Evolutionary conservation across 192 early-diverging fungal species (phyloP), one percentile per base, ranked within the genome.

Genomic region (Thamnidium elegans): DNA sequence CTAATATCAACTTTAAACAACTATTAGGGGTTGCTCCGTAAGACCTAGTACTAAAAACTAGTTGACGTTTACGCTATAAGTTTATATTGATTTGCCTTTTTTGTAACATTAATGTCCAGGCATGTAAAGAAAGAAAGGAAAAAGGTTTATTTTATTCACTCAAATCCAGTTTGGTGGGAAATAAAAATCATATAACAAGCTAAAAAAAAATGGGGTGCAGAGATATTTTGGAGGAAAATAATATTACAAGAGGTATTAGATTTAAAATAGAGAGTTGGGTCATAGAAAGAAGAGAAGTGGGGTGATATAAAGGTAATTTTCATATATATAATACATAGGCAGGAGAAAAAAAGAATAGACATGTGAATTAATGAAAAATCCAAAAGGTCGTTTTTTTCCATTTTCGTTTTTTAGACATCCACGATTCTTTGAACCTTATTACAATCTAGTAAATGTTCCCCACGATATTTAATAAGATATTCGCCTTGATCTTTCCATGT

Each of bases 391-490:
- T 56, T 56, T 56, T 56, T 56, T 39, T 39, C 36, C 36, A 39
- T 9, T 56, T 48, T 56, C 17, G 34, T 56, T 55, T 55, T 34
- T 66, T 50, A 70, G 32, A 53, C 48, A 39, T 75, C 59, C 5
- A 75, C 69, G 32, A 75, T 75, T 43, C 78, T 62, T 55, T 78
- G 70, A 43, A 80, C 68, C 45, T 76, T 73, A 39, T 72, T 68
- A 46, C 82, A 84, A 30, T 76, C 75, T 10, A 66, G 56, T 42
- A 82, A 62, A 73, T 84, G 82, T 52, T 80, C 68, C n/a, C 82
- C 82, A 30, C 82, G 59, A 62, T 80, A 79, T 66, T 84, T 84
- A 56, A 81, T 84, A 7, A 79, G 48, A 43, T 78, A 84, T 44
- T 77, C 78, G 20, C 77, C 80, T 30, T 77, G 65, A 63, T 82